These are phyloP conservation scores for Chaetomium cochliodes DNA, from an alignment of 495 filamentous ascomycete genomes.

Conservation along the genomic window DNA sequence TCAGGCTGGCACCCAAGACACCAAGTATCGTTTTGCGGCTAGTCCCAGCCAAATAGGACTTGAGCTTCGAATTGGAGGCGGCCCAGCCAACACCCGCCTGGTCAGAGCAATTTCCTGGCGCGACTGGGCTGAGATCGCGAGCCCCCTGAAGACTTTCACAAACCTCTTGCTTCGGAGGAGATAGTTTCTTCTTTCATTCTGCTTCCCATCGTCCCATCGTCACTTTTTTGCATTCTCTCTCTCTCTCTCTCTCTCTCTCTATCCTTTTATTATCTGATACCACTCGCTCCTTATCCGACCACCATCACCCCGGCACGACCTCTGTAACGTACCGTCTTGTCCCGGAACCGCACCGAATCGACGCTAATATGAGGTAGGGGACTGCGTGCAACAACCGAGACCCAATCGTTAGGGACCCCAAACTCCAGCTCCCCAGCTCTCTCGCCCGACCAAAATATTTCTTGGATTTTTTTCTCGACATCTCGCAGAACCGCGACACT, in stretches of 20 bases:
- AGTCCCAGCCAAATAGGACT: conserved; percentile 26
- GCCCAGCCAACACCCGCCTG: conserved; percentile 25
- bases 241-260: background rate
- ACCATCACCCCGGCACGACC: background rate
- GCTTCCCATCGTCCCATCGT: conserved; percentile 12
- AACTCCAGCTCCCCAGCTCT: conserved; percentile 20
- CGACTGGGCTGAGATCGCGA: conserved; percentile 24
- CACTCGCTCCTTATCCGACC: conserved; percentile 10
- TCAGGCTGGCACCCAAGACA: conserved; percentile 25
- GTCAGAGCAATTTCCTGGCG: conserved; percentile 35
- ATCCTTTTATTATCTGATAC: conserved; percentile 22
- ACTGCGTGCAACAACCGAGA: conserved; percentile 13
- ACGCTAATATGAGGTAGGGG: background rate
- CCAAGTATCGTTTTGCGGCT: conserved; percentile 28
- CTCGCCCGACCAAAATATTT: conserved; percentile 24
- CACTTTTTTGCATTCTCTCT: conserved; percentile 14
- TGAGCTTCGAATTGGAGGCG: conserved; percentile 23
- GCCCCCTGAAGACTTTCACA: conserved; percentile 30
- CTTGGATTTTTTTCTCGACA: conserved; percentile 20
- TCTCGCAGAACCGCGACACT: conserved; percentile 18
- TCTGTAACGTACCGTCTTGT: conserved; percentile 2
- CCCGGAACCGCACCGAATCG: conserved; percentile 21
- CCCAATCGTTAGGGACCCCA: conserved; percentile 18
- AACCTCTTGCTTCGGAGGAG: conserved; percentile 11
- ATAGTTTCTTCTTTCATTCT: conserved; percentile 4